Evolutionary conservation across 176 grass and related monocot genomes (phyloP).

Genomic region (Areca catechu): DNA sequence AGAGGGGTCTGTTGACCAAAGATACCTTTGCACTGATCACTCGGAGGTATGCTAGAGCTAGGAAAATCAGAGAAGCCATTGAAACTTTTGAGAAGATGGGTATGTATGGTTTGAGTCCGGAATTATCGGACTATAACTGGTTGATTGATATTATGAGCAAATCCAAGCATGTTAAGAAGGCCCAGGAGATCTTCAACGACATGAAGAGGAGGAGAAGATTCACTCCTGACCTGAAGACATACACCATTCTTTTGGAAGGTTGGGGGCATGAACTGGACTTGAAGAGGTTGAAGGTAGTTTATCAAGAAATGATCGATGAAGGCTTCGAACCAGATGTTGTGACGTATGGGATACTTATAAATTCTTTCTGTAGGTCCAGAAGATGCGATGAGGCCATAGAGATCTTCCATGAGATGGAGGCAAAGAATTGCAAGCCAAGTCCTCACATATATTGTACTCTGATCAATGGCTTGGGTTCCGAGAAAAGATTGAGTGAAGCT

Average conservation of each 20-base stretch:
- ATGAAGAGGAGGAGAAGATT: conserved; percentile 57
- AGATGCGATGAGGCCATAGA: conserved; percentile 61
- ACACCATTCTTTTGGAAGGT: conserved; percentile 39
- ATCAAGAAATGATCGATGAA: conserved; percentile 49
- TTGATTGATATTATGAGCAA: conserved; percentile 52
- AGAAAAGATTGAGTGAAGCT: conserved; percentile 46
- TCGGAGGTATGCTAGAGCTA: conserved; percentile 43
- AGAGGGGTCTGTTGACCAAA: conserved; percentile 32
- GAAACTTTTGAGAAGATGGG: conserved; percentile 58
- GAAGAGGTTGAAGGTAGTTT: conserved; percentile 22
- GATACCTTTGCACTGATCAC: conserved; percentile 53
- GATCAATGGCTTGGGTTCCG: conserved; percentile 51
- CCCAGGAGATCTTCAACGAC: conserved; percentile 45
- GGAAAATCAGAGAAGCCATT: conserved; percentile 41
- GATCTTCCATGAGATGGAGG: conserved; percentile 51
- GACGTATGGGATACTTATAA: conserved; percentile 49
- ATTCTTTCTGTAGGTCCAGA: conserved; percentile 46
- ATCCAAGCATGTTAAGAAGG: conserved; percentile 49
- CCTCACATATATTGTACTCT: conserved; percentile 64
- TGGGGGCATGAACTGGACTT: conserved; percentile 21
- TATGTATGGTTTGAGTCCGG: conserved; percentile 34
- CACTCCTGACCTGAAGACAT: conserved; percentile 34
- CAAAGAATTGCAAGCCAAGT: conserved; percentile 42
- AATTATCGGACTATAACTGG: conserved; percentile 54
- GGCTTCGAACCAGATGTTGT: conserved; percentile 48